phyloP scores from a whole-genome alignment of 495 filamentous ascomycete genomes.

The Penicillium dipodomyicola region DNA sequence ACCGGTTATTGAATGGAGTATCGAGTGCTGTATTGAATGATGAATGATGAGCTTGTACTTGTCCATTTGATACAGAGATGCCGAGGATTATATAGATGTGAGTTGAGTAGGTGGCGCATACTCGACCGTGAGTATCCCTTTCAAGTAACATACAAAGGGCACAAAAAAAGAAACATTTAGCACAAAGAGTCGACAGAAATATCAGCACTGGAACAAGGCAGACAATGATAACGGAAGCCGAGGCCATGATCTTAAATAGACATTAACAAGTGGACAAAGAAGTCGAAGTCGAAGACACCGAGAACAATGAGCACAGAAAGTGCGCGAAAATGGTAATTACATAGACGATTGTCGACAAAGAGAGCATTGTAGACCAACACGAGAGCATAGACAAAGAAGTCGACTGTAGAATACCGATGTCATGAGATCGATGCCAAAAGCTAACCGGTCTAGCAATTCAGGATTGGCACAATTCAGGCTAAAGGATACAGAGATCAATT shows the following conservation, averaged over 20 bases:
- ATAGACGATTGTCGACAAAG: not conserved
- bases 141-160: not conserved
- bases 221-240: not conserved
- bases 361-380: not conserved
- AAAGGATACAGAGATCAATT: slow-evolving; percentile 28
- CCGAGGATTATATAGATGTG: not conserved
- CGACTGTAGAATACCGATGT: too few relatives aligned
- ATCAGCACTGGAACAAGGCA: not conserved
- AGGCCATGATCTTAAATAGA: not conserved
- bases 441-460: not conserved
- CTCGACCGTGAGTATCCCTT: not conserved
- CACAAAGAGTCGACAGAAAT: not conserved
- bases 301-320: not conserved
- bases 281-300: not conserved
- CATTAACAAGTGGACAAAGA: not conserved
- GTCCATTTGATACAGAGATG: not conserved
- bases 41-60: not conserved
- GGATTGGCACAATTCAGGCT: slow-evolving; percentile 21
- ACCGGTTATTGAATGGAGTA: not conserved
- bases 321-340: not conserved
- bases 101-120: not conserved
- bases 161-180: not conserved
- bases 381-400: not conserved
- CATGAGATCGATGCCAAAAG: not conserved
- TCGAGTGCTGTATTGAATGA: not conserved